phyloP scores from a whole-genome alignment of 805 yeast species.

The Candida sanyiensis region DNA sequence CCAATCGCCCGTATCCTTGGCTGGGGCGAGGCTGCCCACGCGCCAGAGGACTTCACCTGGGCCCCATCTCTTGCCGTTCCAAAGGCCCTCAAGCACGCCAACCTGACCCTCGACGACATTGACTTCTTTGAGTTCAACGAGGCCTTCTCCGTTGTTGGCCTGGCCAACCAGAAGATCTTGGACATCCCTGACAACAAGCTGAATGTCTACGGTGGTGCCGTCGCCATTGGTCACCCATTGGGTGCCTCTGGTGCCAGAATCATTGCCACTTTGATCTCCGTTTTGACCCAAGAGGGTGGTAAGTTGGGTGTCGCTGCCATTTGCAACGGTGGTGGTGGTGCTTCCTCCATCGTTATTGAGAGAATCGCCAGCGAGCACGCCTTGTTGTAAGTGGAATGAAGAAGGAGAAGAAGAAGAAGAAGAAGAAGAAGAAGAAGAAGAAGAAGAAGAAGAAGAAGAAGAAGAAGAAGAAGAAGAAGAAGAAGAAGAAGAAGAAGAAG shows the following conservation, averaged over 20 bases:
- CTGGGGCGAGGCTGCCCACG: conserved; percentile 98
- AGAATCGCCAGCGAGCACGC: conserved; percentile 35
- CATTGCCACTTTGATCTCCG: conserved; percentile 77
- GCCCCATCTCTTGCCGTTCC: conserved; percentile 95
- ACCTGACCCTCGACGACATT: conserved; percentile 55
- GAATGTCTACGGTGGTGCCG: conserved; percentile 93
- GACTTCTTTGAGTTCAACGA: conserved; percentile 96
- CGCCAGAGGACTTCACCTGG: conserved; percentile 92
- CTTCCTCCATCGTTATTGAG: conserved; percentile 87
- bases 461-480: too few species aligned
- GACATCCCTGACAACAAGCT: conserved; percentile 60
- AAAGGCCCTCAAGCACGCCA: conserved; percentile 89
- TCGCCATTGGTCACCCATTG: conserved; percentile 90
- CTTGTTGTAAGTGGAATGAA: conserved; percentile 13
- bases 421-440: too few species aligned
- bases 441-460: too few species aligned
- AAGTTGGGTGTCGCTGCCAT: conserved; percentile 92
- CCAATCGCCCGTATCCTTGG: conserved; percentile 88
- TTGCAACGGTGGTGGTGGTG: conserved; percentile 99
- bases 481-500: too few species aligned
- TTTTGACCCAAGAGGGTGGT: conserved; percentile 78
- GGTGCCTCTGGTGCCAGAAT: conserved; percentile 97
- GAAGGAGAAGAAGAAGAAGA: not conserved
- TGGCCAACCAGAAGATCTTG: conserved; percentile 76
- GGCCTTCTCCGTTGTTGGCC: conserved; percentile 95